Evolutionary conservation across 2,329 filamentous ascomycete genomes (phyloP), one percentile per base, ranked within the genome.

Genomic region (Cladosporium sp.): DNA sequence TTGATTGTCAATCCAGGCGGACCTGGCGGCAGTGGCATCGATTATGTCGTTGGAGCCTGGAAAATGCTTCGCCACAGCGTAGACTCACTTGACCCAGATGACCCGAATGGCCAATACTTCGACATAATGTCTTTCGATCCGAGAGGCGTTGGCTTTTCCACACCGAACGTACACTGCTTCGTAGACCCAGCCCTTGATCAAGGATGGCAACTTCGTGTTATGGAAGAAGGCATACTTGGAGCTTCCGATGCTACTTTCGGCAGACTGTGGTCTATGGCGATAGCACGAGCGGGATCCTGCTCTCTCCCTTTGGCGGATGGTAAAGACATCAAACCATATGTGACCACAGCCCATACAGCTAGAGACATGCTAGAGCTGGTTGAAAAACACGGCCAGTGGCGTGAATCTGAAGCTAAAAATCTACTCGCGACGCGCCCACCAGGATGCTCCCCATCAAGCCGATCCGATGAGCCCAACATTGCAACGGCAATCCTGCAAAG

Each of bases 341-440:
- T 74, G 39, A 70, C 69, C 13, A 77, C 75, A 0, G 71, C 73
- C 1, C 70, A 68, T 19, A 72, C 74, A 2, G 74, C 72, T 2
- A 62, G 69, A 33, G 75, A 78, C 53, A 77, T 78, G 72, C 59
- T 78, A 7, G 68, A 71, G 35, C 67, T 78, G 30, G 63, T 72
- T 9, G 74, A 78, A 53, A 46, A 45, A 20, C 69, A 73, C 49
- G 70, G 60, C 27, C 53, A 53, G 22, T 64, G 60, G 60, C 55
- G 61, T 13, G 56, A 63, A 38, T n/a, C 59, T 18, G 58, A 71
- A 41, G 55, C 56, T 4, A 52, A 33, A 15, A 36, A 49, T n/a
- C 25, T 57, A 1, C 15, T 54, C 4, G 19, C 19, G 6, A 15
- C 27, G n/a, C 7, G 11, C 9, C 13, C 3, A 16, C 13, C 32